Conservation (phyloP, 2,329 filamentous ascomycete species). For the Aspergillus eucalypticola region DNA sequence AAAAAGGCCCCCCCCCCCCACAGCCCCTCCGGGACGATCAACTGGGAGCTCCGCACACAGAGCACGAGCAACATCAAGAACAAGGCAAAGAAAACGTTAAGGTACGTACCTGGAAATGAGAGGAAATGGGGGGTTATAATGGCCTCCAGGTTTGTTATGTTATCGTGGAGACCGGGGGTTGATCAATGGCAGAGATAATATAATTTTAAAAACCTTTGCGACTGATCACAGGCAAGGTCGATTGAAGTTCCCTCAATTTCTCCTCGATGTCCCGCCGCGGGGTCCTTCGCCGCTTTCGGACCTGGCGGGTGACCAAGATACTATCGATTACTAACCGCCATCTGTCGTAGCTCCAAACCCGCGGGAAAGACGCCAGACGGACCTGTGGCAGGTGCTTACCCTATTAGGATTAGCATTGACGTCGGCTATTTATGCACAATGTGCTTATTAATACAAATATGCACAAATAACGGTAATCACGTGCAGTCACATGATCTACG, state of each 20-base stretch:
- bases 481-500: slow-evolving; percentile 20
- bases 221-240: not conserved
- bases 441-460: not conserved
- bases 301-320: slow-evolving; percentile 5
- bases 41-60: slow-evolving; percentile 5
- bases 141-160: not conserved
- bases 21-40: slow-evolving; percentile 5
- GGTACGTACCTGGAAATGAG: not conserved
- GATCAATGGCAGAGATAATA: not conserved
- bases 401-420: not conserved
- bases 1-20: slow-evolving; percentile 9
- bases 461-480: not conserved
- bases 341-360: not conserved
- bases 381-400: not conserved
- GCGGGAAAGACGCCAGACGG: too few relatives aligned
- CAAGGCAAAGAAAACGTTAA: not conserved
- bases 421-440: not conserved
- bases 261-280: slow-evolving; percentile 9
- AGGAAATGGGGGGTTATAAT: not conserved
- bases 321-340: slow-evolving; percentile 7
- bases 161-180: not conserved
- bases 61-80: not conserved
- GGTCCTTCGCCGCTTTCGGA: slow-evolving; percentile 21
- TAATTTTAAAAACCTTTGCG: not conserved
- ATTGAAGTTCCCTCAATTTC: not conserved